Evolutionary conservation across 768 basidiomycete genomes (phyloP).

Genomic region (Termitomyces sp.): DNA sequence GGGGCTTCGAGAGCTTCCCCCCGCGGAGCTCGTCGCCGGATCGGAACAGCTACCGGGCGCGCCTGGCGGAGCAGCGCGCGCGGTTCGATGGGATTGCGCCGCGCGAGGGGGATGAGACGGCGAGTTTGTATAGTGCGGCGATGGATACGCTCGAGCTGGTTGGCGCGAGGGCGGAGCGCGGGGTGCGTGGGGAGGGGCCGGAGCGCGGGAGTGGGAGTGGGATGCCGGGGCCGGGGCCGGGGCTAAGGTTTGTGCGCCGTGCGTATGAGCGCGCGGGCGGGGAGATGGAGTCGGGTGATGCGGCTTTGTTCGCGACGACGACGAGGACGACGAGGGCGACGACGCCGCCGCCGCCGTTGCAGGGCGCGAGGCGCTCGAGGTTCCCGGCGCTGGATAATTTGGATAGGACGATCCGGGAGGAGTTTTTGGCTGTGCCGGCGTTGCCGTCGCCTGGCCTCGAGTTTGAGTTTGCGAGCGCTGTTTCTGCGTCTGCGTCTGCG

Average conservation of each 20-base stretch:
- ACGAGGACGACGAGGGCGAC: too few relatives aligned
- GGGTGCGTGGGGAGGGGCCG: too few relatives aligned
- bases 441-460: slow-evolving; percentile 23
- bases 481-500: background rate
- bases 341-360: too few relatives aligned
- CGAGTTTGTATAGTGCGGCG: background rate
- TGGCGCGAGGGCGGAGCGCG: too few relatives aligned
- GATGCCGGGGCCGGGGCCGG: background rate
- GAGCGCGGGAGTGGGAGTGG: too few relatives aligned
- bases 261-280: background rate
- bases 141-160: background rate
- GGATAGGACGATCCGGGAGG: background rate
- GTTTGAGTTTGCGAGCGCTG: slow-evolving; percentile 14
- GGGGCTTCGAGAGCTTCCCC: background rate
- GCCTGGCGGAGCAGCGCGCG: slow-evolving; percentile 4
- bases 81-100: background rate
- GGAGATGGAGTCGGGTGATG: too few relatives aligned
- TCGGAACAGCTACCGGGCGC: background rate
- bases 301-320: too few relatives aligned
- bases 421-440: slow-evolving; percentile 12
- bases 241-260: background rate
- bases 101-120: background rate
- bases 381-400: background rate
- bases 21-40: background rate
- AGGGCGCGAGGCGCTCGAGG: background rate